These are phyloP conservation scores for Dictyostelium firmibasis DNA, from an alignment of 78 protist species.

Conservation along the genomic window DNA sequence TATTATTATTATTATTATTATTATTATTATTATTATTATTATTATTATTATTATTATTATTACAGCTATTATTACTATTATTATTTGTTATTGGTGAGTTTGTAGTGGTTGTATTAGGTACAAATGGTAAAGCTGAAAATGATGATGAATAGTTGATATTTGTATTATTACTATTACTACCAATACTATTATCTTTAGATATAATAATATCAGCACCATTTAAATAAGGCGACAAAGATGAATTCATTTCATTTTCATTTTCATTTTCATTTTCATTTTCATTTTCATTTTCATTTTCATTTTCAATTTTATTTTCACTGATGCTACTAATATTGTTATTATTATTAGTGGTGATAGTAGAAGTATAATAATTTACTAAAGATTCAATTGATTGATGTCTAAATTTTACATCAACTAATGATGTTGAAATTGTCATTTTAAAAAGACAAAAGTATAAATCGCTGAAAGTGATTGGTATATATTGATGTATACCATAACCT, in stretches of 20 bases:
- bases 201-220: background rate
- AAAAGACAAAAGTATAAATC: slow-evolving; percentile 54
- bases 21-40: too few species aligned
- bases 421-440: slow-evolving; percentile 14
- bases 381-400: slow-evolving; percentile 26
- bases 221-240: background rate
- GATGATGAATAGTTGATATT: background rate
- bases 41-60: too few species aligned
- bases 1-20: too few species aligned
- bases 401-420: slow-evolving; percentile 18
- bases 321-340: background rate
- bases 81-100: too few species aligned
- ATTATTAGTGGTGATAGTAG: too few species aligned
- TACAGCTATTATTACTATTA: too few species aligned
- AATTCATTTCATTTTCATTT: background rate
- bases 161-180: background rate
- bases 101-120: background rate
- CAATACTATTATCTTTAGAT: background rate
- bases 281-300: background rate
- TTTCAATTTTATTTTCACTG: background rate
- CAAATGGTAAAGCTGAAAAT: background rate
- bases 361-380: background rate
- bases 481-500: slow-evolving; percentile 55
- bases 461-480: slow-evolving; percentile 47
- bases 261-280: background rate